phyloP scores from a whole-genome alignment of 108 stramenopile species.

The Discostella stelligeroides region DNA sequence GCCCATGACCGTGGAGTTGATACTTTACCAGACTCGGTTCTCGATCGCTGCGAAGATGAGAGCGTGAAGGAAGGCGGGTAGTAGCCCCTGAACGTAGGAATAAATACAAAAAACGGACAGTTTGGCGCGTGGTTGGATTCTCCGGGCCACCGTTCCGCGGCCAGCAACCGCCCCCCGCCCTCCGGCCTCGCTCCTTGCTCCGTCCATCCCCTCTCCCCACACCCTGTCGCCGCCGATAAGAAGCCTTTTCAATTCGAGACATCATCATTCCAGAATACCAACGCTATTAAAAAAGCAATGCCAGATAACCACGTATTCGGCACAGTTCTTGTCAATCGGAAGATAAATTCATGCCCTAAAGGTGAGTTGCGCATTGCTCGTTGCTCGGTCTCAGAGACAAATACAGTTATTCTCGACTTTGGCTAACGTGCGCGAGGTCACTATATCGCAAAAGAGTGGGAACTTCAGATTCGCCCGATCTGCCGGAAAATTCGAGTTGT shows the following conservation, averaged over 20 bases:
- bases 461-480: slow-evolving; percentile 46
- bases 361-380: too few relatives aligned
- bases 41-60: too few relatives aligned
- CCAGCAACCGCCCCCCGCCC: too few relatives aligned
- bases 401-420: not conserved
- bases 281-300: not conserved
- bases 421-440: not conserved
- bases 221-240: not conserved
- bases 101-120: not conserved
- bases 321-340: slow-evolving; percentile 46
- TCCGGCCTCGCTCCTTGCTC: too few relatives aligned
- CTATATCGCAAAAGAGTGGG: slow-evolving; percentile 33
- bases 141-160: too few relatives aligned
- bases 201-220: not conserved
- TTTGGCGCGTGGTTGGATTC: not conserved
- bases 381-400: not conserved
- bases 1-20: too few relatives aligned
- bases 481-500: slow-evolving; percentile 59
- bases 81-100: slow-evolving; percentile 10
- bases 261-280: not conserved
- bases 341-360: slow-evolving; percentile 41
- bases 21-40: too few relatives aligned
- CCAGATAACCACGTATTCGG: slow-evolving; percentile 25
- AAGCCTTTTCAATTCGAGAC: not conserved
- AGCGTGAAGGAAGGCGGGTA: too few relatives aligned